Evolutionary conservation across 108 stramenopile species (phyloP), one percentile per base, ranked within the genome.

Genomic region (Cylindrotheca closterium): DNA sequence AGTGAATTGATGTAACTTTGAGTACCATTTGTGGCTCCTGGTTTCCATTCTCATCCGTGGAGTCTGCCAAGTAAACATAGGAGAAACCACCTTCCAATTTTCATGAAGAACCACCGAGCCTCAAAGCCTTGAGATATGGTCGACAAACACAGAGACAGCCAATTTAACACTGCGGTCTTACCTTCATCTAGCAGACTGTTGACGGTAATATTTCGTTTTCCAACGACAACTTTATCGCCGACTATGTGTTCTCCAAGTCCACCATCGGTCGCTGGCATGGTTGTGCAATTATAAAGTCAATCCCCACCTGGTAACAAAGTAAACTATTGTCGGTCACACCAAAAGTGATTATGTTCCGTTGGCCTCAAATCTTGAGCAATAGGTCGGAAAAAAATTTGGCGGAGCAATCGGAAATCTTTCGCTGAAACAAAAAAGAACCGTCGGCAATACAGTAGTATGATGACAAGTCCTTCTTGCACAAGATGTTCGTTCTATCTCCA

Each of bases 61-160:
- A 7, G 37, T 83, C 77, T 2, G 89, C 93, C 28, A 91, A 66
- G 70, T 96, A 96, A 0, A 98, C 94, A 74, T 87, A 96, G n/a
- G 94, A 94, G 51, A 98, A 98, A 0, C 95, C 97, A 47, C 92
- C 87, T 82, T 19, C 49, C 0, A n/a, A n/a, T n/a, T n/a, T n/a
- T n/a, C n/a, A n/a, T n/a, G n/a, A n/a, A n/a, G n/a, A n/a, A n/a
- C n/a, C n/a, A n/a, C n/a, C n/a, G n/a, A n/a, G n/a, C n/a, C 22
- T 61, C 47, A 26, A 51, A 28, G 42, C 7, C 19, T 8, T 18
- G 19, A 10, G 51, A 53, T 53, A 53, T 21, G 19, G 23, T 24
- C 8, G 21, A 24, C 18, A 53, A 53, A 23, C 19, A 23, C 51
- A 19, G 19, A 18, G 10, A n/a, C 10, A 53, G 10, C 8, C 21